Percentiles rank a stretch among this genome's conserved stretches.
These are phyloP conservation scores for Nasturtium officinale DNA, from an alignment of 345 rosid genomes.

Conservation along the genomic window DNA sequence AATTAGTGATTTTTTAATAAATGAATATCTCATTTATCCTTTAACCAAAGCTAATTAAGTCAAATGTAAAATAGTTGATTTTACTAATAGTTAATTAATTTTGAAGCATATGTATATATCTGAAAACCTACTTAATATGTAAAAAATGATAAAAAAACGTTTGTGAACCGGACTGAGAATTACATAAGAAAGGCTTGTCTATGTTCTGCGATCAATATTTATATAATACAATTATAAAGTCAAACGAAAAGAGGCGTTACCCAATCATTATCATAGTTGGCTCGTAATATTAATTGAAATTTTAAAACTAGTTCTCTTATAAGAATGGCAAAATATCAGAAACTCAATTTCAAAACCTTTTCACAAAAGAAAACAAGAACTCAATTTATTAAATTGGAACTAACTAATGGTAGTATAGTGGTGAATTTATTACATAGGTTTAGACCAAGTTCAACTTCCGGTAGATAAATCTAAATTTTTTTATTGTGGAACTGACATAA, in stretches of 20 bases:
- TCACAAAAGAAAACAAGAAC: background rate
- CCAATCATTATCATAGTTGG: conserved; percentile 8
- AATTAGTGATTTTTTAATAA: background rate
- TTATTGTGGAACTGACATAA: background rate
- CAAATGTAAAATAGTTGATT: background rate
- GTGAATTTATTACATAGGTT: background rate
- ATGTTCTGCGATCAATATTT: background rate
- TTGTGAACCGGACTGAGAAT: background rate
- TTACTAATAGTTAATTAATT: background rate
- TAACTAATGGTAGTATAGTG: background rate
- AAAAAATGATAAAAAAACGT: background rate
- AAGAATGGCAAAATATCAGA: conserved; percentile 3
- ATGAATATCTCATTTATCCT: background rate
- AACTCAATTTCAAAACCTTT: conserved; percentile 20
- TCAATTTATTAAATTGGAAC: background rate
- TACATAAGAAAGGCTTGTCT: background rate
- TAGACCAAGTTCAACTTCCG: conserved; percentile 4
- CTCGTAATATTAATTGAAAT: background rate
- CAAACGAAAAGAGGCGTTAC: background rate
- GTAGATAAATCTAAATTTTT: background rate
- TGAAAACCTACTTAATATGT: background rate
- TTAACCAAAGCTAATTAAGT: background rate
- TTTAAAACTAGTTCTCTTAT: conserved; percentile 8
- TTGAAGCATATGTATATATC: background rate
- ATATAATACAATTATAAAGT: background rate